Conservation (phyloP, 2,329 filamentous ascomycete genomes). For the Beauveria scarabaeidicola region DNA sequence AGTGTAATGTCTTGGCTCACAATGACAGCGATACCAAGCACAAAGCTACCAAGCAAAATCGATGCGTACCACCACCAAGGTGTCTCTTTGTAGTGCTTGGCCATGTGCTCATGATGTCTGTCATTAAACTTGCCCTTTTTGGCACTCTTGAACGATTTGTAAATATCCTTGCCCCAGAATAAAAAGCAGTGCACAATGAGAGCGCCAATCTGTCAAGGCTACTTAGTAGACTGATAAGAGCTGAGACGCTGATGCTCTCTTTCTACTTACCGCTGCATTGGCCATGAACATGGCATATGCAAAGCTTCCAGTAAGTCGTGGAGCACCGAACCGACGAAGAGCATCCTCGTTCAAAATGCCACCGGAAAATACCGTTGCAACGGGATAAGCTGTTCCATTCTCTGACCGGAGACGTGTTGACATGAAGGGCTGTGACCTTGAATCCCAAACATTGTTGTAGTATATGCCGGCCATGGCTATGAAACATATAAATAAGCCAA, state of each 20-base stretch:
- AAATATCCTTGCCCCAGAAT: conserved; percentile 49
- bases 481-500: conserved; percentile 41
- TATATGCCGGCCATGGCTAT: conserved; percentile 43
- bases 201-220: conserved; percentile 40
- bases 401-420: conserved; percentile 36
- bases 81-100: conserved; percentile 42
- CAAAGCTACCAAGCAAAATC: conserved; percentile 34
- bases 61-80: conserved; percentile 39
- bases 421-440: conserved; percentile 44
- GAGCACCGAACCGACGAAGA: conserved; percentile 35
- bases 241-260: not conserved
- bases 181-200: conserved; percentile 42
- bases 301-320: conserved; percentile 39
- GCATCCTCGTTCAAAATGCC: conserved; percentile 33
- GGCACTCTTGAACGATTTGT: conserved; percentile 37
- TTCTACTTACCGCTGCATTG: conserved; percentile 38
- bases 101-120: conserved; percentile 44
- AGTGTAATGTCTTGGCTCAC: conserved; percentile 38
- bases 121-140: conserved; percentile 36
- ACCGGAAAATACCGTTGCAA: conserved; percentile 29
- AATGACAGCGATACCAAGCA: conserved; percentile 38
- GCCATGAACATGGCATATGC: conserved; percentile 48
- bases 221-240: not conserved
- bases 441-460: conserved; percentile 39
- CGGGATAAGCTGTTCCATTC: conserved; percentile 34